Evolutionary conservation across 2,329 filamentous ascomycete genomes (phyloP).

Genomic region (Pyrenophora seminiperda): DNA sequence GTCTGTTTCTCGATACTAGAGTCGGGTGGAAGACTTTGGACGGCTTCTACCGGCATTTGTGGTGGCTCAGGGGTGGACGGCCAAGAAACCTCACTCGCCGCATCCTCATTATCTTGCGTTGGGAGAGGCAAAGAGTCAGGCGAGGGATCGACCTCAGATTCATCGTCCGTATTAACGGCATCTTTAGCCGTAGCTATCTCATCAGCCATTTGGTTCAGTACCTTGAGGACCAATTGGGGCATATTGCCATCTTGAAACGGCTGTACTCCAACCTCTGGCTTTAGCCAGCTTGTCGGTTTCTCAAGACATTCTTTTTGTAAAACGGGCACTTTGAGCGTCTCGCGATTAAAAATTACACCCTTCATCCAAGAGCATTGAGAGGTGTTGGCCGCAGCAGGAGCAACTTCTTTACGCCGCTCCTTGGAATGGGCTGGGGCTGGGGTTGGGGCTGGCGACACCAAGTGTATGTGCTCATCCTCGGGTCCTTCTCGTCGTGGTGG

Average conservation of each 20-base stretch:
- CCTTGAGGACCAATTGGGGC: constrained; percentile 42
- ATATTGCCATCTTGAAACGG: constrained; percentile 48
- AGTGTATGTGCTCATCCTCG: neutral
- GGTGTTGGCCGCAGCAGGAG: neutral
- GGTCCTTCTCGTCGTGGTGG: neutral
- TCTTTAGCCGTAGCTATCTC: constrained; percentile 23
- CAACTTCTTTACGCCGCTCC: neutral
- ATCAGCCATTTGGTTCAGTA: constrained; percentile 23
- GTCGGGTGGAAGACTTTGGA: constrained; percentile 36
- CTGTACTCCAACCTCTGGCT: constrained; percentile 39
- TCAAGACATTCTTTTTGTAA: constrained; percentile 59
- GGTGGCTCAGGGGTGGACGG: constrained; percentile 22
- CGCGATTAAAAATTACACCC: constrained; percentile 27
- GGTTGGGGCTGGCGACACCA: neutral
- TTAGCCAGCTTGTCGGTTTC: constrained; percentile 45
- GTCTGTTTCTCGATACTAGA: constrained; percentile 28
- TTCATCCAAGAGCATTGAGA: constrained; percentile 33
- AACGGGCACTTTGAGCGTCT: constrained; percentile 43
- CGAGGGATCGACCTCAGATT: constrained; percentile 23
- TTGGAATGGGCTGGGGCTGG: neutral
- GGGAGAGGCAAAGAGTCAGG: constrained; percentile 13
- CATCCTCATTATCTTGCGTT: constrained; percentile 11
- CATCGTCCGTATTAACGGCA: constrained; percentile 14
- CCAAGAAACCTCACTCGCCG: constrained; percentile 25
- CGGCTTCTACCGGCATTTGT: constrained; percentile 9